These are phyloP conservation scores for Aspergillus niger DNA, from an alignment of 2,329 filamentous ascomycete genomes.

Conservation along the genomic window DNA sequence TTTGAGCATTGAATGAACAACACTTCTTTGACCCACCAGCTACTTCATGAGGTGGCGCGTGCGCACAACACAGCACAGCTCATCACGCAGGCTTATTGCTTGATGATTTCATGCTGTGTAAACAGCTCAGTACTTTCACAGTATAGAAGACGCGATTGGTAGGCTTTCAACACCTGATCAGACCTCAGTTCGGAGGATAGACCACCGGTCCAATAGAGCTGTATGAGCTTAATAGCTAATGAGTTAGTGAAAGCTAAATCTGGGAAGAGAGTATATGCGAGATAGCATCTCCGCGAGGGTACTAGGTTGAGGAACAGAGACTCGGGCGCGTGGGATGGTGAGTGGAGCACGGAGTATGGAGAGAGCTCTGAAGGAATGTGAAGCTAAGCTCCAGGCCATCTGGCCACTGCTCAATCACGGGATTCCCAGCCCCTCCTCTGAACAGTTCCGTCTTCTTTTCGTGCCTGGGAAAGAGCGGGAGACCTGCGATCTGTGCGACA, in stretches of 20 bases:
- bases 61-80: not conserved
- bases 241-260: not conserved
- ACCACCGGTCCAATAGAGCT: not conserved
- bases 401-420: not conserved
- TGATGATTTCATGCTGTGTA: not conserved
- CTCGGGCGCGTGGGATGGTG: not conserved
- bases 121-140: not conserved
- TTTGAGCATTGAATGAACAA: not conserved
- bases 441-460: not conserved
- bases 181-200: not conserved
- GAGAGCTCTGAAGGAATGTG: not conserved
- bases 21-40: not conserved
- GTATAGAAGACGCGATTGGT: not conserved
- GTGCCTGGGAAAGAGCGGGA: not conserved
- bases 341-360: not conserved
- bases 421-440: not conserved
- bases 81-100: not conserved
- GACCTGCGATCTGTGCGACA: slow-evolving; percentile 5
- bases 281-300: not conserved
- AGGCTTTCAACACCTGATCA: too few relatives aligned
- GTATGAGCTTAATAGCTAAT: not conserved
- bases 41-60: not conserved
- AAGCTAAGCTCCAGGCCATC: not conserved
- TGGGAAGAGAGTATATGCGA: not conserved
- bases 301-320: not conserved